Conservation (phyloP, 2,329 filamentous ascomycete genomes). For the Exserohilum turcica region DNA sequence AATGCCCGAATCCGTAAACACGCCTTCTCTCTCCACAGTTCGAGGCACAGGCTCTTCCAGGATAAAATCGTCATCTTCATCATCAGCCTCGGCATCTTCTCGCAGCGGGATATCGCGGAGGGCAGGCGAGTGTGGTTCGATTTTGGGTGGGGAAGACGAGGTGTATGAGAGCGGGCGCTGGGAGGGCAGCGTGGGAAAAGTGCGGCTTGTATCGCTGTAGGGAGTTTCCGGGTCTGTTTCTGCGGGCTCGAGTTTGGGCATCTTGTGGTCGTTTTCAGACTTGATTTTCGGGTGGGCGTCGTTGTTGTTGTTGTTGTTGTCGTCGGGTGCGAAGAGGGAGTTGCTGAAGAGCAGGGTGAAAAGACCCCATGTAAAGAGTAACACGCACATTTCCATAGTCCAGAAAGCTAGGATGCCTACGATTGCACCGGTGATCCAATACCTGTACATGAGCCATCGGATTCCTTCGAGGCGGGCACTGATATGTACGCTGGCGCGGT, state of each 20-base stretch:
- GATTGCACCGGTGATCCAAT: conserved; percentile 71
- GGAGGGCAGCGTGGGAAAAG: conserved; percentile 54
- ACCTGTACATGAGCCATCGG: conserved; percentile 78
- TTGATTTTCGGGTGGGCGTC: background rate
- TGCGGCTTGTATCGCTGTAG: conserved; percentile 55
- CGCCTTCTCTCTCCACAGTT: conserved; percentile 10
- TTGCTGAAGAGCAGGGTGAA: conserved; percentile 52
- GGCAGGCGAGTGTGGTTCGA: no score
- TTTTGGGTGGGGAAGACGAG: conserved; percentile 14
- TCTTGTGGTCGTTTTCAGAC: conserved; percentile 9
- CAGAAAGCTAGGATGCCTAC: conserved; percentile 76
- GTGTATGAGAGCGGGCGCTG: conserved; percentile 51
- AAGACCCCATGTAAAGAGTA: conserved; percentile 67
- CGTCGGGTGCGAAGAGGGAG: background rate
- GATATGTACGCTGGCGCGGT: conserved; percentile 70
- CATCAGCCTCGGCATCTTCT: conserved; percentile 50
- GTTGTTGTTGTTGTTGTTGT: background rate
- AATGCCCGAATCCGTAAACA: conserved; percentile 51
- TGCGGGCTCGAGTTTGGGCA: conserved; percentile 6
- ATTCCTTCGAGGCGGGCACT: conserved; percentile 77
- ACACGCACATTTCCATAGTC: conserved; percentile 71
- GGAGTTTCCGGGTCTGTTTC: conserved; percentile 25
- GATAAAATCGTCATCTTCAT: conserved; percentile 53
- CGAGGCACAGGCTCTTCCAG: conserved; percentile 38
- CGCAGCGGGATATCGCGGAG: conserved; percentile 29